Evolutionary conservation across 495 filamentous ascomycete genomes (phyloP).

Genomic region (Pseudomonodictys pantanalensis): DNA sequence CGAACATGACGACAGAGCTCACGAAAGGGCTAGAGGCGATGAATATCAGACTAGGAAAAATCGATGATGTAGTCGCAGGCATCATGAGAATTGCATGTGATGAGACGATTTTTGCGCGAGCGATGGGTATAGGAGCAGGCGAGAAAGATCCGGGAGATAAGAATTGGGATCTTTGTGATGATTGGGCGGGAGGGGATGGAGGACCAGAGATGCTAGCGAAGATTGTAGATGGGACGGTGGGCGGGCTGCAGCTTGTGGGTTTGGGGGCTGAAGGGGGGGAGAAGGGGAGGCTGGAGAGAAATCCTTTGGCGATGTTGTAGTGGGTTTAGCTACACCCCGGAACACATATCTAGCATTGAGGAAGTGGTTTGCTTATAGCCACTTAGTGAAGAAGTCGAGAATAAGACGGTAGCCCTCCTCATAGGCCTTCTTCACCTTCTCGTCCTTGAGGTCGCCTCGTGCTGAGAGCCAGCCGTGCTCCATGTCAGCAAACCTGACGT

Average conservation of each 20-base stretch:
- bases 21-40: background rate
- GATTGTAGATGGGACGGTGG: background rate
- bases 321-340: no score
- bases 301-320: no score
- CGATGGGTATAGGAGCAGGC: conserved; percentile 5
- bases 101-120: conserved; percentile 1
- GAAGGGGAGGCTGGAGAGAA: no score
- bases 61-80: conserved; percentile 18
- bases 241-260: no score
- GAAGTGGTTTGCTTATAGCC: background rate
- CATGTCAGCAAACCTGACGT: background rate
- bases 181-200: conserved; percentile 10
- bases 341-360: no score
- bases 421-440: background rate
- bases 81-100: conserved; percentile 17
- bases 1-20: conserved; percentile 9
- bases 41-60: conserved; percentile 5
- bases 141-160: background rate
- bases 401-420: background rate
- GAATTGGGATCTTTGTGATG: conserved; percentile 15
- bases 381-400: background rate
- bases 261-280: no score
- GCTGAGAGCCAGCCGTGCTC: background rate
- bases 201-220: background rate
- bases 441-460: background rate